These are phyloP conservation scores for Naganishia cerealis DNA, from an alignment of 1,284 basidiomycete species.

Conservation along the genomic window DNA sequence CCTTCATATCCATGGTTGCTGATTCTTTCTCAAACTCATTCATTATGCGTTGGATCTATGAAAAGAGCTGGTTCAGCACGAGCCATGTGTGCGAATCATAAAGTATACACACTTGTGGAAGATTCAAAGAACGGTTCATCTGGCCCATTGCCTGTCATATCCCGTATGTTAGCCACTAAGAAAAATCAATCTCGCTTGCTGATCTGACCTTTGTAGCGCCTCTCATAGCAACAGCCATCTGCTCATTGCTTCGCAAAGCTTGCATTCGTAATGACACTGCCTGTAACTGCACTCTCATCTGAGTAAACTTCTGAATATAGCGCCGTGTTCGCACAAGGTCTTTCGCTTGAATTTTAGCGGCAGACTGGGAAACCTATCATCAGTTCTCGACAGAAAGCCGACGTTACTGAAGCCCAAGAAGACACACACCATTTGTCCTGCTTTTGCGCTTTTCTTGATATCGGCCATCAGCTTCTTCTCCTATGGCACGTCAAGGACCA, in stretches of 20 bases:
- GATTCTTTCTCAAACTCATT: conserved; percentile 97
- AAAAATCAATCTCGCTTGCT: not conserved
- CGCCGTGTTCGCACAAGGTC: conserved; percentile 92
- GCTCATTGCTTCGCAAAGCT: conserved; percentile 91
- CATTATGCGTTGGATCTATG: conserved; percentile 89
- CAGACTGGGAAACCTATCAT: conserved; percentile 63
- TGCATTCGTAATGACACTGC: conserved; percentile 95
- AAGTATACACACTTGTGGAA: conserved; percentile 61
- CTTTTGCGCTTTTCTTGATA: conserved; percentile 94
- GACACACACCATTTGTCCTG: conserved; percentile 82
- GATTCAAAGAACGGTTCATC: conserved; percentile 94
- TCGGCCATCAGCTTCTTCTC: conserved; percentile 91
- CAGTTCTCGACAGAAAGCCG: not conserved
- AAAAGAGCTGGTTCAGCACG: not conserved
- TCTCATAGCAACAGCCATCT: conserved; percentile 99
- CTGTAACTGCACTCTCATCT: conserved; percentile 97
- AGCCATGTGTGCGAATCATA: not conserved
- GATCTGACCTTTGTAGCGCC: conserved; percentile 83
- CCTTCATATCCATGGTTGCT: conserved; percentile 99
- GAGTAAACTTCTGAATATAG: conserved; percentile 97
- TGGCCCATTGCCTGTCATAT: conserved; percentile 83
- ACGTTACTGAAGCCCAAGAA: not conserved
- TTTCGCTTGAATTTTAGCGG: conserved; percentile 98
- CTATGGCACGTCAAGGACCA: not conserved
- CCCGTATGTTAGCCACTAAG: not conserved